phyloP scores from a whole-genome alignment of 2,329 filamentous ascomycete species.

The Colletotrichum truncatum region DNA sequence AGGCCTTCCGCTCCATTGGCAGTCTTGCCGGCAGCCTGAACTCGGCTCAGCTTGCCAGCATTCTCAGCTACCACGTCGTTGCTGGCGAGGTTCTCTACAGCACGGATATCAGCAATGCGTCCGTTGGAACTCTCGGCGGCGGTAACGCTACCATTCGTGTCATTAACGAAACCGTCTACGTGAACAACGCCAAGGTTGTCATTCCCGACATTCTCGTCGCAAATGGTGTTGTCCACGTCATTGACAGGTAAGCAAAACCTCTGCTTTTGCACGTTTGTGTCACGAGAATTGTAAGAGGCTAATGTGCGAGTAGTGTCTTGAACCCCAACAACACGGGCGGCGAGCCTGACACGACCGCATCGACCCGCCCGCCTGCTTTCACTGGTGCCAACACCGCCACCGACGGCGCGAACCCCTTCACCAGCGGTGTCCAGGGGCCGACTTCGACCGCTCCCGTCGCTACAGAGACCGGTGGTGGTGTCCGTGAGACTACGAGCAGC shows the following conservation, averaged over 20 bases:
- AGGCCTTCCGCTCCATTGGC: slow-evolving; percentile 66
- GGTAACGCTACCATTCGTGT: slow-evolving; percentile 40
- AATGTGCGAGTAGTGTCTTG: slow-evolving; percentile 54
- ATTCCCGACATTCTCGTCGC: slow-evolving; percentile 57
- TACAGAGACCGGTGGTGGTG: slow-evolving; percentile 33
- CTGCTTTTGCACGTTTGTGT: background rate
- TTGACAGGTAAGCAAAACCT: slow-evolving; percentile 58
- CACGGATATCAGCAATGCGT: slow-evolving; percentile 31
- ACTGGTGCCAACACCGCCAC: slow-evolving; percentile 58
- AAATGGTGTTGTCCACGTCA: slow-evolving; percentile 67
- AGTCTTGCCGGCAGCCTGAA: slow-evolving; percentile 58
- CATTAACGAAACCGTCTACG: slow-evolving; percentile 53
- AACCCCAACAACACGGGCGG: slow-evolving; percentile 61
- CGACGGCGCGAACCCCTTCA: slow-evolving; percentile 60
- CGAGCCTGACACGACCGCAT: slow-evolving; percentile 50
- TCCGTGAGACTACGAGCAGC: slow-evolving; percentile 43
- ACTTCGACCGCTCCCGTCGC: slow-evolving; percentile 48
- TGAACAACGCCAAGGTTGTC: slow-evolving; percentile 60
- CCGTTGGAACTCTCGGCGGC: slow-evolving; percentile 32
- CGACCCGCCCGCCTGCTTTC: slow-evolving; percentile 62
- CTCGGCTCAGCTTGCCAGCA: slow-evolving; percentile 53
- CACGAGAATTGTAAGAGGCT: background rate
- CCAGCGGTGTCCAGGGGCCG: slow-evolving; percentile 58
- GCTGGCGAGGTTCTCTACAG: slow-evolving; percentile 64
- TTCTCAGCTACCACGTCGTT: slow-evolving; percentile 74